Evolutionary conservation across 2,329 filamentous ascomycete species (phyloP).

Genomic region (Colletotrichum lentis): DNA sequence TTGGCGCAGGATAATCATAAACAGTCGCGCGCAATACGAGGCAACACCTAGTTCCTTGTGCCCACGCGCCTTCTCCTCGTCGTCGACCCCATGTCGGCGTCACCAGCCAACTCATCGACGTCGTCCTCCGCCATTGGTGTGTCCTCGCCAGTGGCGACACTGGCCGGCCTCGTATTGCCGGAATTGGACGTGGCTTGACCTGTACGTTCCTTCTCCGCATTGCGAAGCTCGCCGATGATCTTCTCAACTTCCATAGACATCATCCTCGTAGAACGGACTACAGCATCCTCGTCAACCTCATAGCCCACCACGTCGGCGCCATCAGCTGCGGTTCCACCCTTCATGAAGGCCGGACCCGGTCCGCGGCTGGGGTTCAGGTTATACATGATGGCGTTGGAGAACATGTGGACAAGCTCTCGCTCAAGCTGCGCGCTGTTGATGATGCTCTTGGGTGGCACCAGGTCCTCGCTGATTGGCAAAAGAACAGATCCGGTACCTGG

Average conservation of each 20-base stretch:
- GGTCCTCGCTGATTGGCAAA: conserved; percentile 76
- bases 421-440: conserved; percentile 94
- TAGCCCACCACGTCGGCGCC: conserved; percentile 64
- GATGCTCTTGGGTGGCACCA: conserved; percentile 86
- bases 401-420: conserved; percentile 94
- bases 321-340: conserved; percentile 47
- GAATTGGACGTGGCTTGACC: conserved; percentile 47
- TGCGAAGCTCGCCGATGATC: conserved; percentile 77
- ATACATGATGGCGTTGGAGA: conserved; percentile 98
- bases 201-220: conserved; percentile 69
- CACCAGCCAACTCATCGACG: conserved; percentile 55
- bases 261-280: conserved; percentile 85
- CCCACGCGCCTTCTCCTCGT: conserved; percentile 50
- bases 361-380: conserved; percentile 83
- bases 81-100: conserved; percentile 48
- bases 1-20: not conserved
- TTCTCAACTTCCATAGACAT: conserved; percentile 92
- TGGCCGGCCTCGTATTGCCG: conserved; percentile 46
- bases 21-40: conserved; percentile 12
- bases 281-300: conserved; percentile 80
- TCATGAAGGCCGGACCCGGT: conserved; percentile 69
- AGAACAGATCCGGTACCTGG: conserved; percentile 64
- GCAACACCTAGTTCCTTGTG: conserved; percentile 46
- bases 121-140: conserved; percentile 57
- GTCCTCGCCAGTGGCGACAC: conserved; percentile 53